A percentile compares a stretch with the other conserved stretches of the same genome.
These are phyloP conservation scores for Neonectria neomacrospora DNA, from an alignment of 2,329 filamentous ascomycete species.

Conservation along the genomic window DNA sequence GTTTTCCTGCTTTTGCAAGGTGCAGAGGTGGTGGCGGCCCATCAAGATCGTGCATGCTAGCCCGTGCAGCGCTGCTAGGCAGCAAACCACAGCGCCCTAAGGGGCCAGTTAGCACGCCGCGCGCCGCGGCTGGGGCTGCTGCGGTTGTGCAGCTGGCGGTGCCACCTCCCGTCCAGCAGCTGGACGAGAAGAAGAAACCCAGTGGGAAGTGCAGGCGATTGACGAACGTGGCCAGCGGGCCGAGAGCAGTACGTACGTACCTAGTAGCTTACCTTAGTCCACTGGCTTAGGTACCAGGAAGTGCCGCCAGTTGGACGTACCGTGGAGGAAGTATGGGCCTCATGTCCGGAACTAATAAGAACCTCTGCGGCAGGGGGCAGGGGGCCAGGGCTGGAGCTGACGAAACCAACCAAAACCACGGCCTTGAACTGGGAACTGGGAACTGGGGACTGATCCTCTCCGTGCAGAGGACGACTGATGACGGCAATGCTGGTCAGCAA, in stretches of 20 bases:
- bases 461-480: slow-evolving; percentile 11
- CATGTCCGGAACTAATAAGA: not conserved
- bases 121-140: not conserved
- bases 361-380: too few relatives aligned
- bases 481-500: slow-evolving; percentile 14
- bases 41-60: not conserved
- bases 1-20: slow-evolving; percentile 14
- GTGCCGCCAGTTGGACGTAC: not conserved
- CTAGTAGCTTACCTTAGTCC: too few relatives aligned
- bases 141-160: not conserved
- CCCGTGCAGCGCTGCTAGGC: not conserved
- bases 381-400: slow-evolving; percentile 7
- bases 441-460: not conserved
- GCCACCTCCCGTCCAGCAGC: too few relatives aligned
- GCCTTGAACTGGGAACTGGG: slow-evolving; percentile 5
- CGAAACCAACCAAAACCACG: not conserved
- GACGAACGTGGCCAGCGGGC: not conserved
- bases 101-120: not conserved
- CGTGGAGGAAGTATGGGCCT: not conserved
- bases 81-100: not conserved
- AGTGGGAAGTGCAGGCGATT: not conserved
- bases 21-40: not conserved
- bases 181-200: not conserved
- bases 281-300: not conserved
- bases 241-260: not conserved